These are phyloP conservation scores for Pleurotus djamor DNA, from an alignment of 768 basidiomycete species.

Conservation along the genomic window DNA sequence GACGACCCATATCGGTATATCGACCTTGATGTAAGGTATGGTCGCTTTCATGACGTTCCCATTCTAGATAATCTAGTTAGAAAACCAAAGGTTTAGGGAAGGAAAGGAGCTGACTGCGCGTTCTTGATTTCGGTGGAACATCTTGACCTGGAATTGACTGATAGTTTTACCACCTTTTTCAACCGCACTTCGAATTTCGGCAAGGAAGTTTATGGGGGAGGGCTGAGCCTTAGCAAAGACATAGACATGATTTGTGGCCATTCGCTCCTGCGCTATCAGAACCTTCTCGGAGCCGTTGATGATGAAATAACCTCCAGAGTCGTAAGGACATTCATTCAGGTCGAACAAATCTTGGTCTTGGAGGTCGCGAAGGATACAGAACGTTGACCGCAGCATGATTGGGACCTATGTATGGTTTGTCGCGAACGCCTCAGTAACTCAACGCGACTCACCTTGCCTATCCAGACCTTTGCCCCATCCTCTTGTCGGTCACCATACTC, in stretches of 20 bases:
- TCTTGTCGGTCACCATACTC: conserved; percentile 64
- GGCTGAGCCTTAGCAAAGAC: conserved; percentile 98
- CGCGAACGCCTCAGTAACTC: not conserved
- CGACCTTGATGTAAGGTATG: conserved; percentile 96
- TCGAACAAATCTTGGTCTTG: conserved; percentile 82
- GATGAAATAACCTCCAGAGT: conserved; percentile 98
- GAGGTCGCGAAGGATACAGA: conserved; percentile 86
- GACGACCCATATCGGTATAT: conserved; percentile 98
- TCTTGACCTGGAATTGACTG: conserved; percentile 96
- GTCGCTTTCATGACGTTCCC: conserved; percentile 96
- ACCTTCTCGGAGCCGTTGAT: conserved; percentile 99
- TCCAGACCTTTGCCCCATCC: conserved; percentile 85
- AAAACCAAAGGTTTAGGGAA: conserved; percentile 6
- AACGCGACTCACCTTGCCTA: conserved; percentile 70
- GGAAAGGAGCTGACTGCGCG: conserved; percentile 63
- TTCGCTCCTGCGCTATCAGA: conserved; percentile 98
- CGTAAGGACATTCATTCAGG: conserved; percentile 97
- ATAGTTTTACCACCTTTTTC: conserved; percentile 99
- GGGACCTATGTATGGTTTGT: conserved; percentile 62
- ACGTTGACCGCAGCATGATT: conserved; percentile 95
- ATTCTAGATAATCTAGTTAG: conserved; percentile 37
- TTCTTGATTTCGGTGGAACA: conserved; percentile 90
- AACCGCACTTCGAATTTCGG: conserved; percentile 95
- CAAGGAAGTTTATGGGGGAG: conserved; percentile 92
- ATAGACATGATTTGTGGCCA: conserved; percentile 99